phyloP scores from a whole-genome alignment of 148 eudicot species.

The Pouteria glomerata region DNA sequence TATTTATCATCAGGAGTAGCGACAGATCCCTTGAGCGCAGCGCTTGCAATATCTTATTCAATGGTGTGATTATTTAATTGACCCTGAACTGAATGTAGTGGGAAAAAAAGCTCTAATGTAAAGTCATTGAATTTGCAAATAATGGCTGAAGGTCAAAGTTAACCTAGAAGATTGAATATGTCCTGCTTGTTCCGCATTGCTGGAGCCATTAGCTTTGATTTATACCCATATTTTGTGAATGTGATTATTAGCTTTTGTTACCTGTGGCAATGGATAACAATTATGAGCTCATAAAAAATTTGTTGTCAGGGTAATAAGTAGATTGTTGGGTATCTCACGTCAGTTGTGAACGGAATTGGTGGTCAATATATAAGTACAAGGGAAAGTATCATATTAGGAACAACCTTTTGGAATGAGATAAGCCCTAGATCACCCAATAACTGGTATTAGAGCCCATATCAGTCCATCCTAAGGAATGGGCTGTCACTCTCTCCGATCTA shows the following conservation, averaged over 20 bases:
- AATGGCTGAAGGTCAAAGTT: constrained; percentile 10
- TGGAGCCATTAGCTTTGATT: constrained; percentile 91
- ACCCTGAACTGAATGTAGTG: constrained; percentile 59
- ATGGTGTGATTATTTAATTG: constrained; percentile 84
- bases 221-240: constrained; percentile 85
- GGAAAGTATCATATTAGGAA: too few species aligned
- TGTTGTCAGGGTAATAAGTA: too few species aligned
- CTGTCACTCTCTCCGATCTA: too few species aligned
- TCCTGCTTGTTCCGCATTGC: constrained; percentile 97
- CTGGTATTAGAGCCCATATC: too few species aligned
- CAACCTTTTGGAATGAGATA: too few species aligned
- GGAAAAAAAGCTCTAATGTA: neutral
- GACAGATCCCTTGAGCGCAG: constrained; percentile 74
- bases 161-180: constrained; percentile 80
- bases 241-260: constrained; percentile 85
- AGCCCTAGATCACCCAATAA: too few species aligned
- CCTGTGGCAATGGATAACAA: constrained; percentile 35
- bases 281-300: constrained; percentile 2
- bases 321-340: too few species aligned
- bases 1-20: constrained; percentile 82
- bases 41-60: constrained; percentile 84
- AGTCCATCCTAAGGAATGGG: too few species aligned
- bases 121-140: neutral
- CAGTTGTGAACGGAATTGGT: too few species aligned
- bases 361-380: too few species aligned